A percentile compares a stretch with the other conserved stretches of the same genome.
phyloP scores from a whole-genome alignment of 2,329 filamentous ascomycete species.

The Talaromyces sp. region DNA sequence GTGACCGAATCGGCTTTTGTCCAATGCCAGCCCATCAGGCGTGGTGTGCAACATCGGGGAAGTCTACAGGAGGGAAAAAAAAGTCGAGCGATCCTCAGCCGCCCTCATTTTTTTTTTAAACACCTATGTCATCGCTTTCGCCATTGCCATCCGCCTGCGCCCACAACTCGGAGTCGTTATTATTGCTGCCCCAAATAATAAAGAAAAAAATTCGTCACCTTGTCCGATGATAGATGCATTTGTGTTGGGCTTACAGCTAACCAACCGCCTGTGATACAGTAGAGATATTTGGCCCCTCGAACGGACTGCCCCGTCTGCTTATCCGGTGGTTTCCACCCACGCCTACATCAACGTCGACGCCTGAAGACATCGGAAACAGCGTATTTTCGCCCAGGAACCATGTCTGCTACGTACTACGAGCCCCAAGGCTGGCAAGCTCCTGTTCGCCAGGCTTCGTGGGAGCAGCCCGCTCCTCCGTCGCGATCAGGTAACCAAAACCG shows the following conservation, averaged over 20 bases:
- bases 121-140: slow-evolving; percentile 13
- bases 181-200: not conserved
- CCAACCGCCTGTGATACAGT: not conserved
- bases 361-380: not conserved
- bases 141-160: slow-evolving; percentile 11
- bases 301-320: slow-evolving; percentile 3
- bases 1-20: not conserved
- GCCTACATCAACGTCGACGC: not conserved
- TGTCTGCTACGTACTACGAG: slow-evolving; percentile 63
- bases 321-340: not conserved
- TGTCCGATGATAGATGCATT: not conserved
- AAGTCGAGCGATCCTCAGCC: slow-evolving; percentile 2
- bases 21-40: slow-evolving; percentile 1
- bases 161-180: not conserved
- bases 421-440: slow-evolving; percentile 58
- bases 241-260: slow-evolving; percentile 1
- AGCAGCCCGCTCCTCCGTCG: slow-evolving; percentile 65
- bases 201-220: not conserved
- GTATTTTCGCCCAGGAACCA: slow-evolving; percentile 12
- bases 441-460: slow-evolving; percentile 63
- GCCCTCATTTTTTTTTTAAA: not conserved
- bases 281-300: not conserved
- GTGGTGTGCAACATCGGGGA: slow-evolving; percentile 5
- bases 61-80: slow-evolving; percentile 1
- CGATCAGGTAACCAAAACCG: slow-evolving; percentile 55